These are phyloP conservation scores for Lepraria neglecta DNA, from an alignment of 495 filamentous ascomycete genomes.

Conservation along the genomic window DNA sequence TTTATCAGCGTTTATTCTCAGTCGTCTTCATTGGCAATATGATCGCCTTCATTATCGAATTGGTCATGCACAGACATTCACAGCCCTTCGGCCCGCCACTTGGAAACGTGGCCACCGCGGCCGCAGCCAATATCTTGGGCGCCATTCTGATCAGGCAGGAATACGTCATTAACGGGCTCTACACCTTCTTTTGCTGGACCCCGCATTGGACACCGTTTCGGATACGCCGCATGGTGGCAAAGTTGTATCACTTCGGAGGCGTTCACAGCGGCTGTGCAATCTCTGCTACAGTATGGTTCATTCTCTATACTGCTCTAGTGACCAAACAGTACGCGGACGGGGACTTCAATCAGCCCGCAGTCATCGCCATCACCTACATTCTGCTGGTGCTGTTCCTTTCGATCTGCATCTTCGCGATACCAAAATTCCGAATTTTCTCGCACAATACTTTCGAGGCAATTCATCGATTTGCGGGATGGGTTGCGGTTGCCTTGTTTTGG, in stretches of 20 bases:
- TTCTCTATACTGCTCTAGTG: slow-evolving; percentile 48
- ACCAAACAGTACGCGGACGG: slow-evolving; percentile 38
- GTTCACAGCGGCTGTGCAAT: slow-evolving; percentile 68
- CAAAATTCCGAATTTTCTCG: slow-evolving; percentile 25
- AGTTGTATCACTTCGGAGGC: slow-evolving; percentile 73
- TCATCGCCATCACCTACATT: slow-evolving; percentile 26
- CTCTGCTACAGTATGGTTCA: slow-evolving; percentile 64
- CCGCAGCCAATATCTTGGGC: slow-evolving; percentile 46
- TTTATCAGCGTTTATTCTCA: slow-evolving; percentile 50
- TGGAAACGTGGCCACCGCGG: slow-evolving; percentile 38
- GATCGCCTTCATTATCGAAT: slow-evolving; percentile 42
- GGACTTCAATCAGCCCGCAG: slow-evolving; percentile 19
- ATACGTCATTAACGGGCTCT: slow-evolving; percentile 66
- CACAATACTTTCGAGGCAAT: slow-evolving; percentile 54
- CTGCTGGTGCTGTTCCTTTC: slow-evolving; percentile 23
- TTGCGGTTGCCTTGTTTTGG: slow-evolving; percentile 41
- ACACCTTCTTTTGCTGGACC: slow-evolving; percentile 51
- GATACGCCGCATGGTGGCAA: slow-evolving; percentile 59
- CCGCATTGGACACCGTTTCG: slow-evolving; percentile 56
- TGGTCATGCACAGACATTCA: slow-evolving; percentile 25
- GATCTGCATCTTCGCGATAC: slow-evolving; percentile 29
- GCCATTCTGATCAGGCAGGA: slow-evolving; percentile 66
- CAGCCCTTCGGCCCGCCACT: slow-evolving; percentile 26
- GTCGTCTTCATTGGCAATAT: slow-evolving; percentile 49
- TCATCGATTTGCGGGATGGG: slow-evolving; percentile 52